Evolutionary conservation across 2,329 filamentous ascomycete species (phyloP), one percentile per base, ranked within the genome.

Genomic region (Hypoxylon rubiginosum): DNA sequence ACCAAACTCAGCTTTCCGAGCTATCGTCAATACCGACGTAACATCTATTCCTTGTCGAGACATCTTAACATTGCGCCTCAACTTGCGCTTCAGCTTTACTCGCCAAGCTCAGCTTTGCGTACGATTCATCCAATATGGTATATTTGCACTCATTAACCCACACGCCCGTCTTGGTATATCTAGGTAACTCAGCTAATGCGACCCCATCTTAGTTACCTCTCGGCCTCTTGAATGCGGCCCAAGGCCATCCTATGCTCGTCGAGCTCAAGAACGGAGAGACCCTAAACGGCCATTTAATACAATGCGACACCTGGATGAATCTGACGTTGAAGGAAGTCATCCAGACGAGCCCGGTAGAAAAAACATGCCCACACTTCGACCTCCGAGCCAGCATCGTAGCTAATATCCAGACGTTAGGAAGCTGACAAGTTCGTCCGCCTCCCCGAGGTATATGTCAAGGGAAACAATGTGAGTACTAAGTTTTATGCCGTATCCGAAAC

Each of bases 281-380:
- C 0, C 88, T 99, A 66, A 99, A 98, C 82, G 96, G 96, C 69
- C 94, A 97, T 77, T 85, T 99, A 64, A 92, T 97, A 79, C 93
- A 91, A 80, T 99, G 95, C 89, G 96, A 99, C 80, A 99, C 95
- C 52, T 99, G 96, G 94, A 99, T 99, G 96, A 99, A 99, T 83
- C 84, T 99, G 73, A 98, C 95, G 1, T 83, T 99, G 72, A 97
- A 96, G 81, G 96, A 98, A 80, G 97, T 99, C 21, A 93, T 98
- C 36, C 95, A 98, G 82, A 98, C 96, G 17, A 97, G 92, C 78
- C 90, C 95, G 24, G 89, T 91, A 81, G 55, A 85, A 72, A 19
- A 19, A 30, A 59, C 7, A 17, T 26, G 26, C 39, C 17, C 39
- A 11, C 45, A 4, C n/a, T 7, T 41, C 2, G 39, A 41, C 49